Percentiles rank a stretch among this genome's conserved stretches.
Evolutionary conservation across 129 eudicot genomes (phyloP).

Genomic region (Flaveria brownii): DNA sequence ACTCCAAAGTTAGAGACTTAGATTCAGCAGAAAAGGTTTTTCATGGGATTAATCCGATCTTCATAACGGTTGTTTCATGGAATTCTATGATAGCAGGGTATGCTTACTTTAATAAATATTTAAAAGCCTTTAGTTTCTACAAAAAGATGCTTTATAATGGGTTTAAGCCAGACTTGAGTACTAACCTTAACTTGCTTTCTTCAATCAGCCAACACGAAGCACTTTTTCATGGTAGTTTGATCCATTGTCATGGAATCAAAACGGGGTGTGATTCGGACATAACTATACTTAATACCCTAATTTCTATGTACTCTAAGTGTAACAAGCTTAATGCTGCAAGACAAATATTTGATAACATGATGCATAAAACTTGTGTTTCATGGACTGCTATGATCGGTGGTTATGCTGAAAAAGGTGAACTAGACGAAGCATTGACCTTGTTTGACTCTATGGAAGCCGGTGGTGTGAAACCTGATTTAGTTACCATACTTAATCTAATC

Average conservation of each 20-base stretch:
- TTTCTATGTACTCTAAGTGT: constrained; percentile 82
- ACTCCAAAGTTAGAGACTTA: constrained; percentile 63
- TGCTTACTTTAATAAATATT: constrained; percentile 40
- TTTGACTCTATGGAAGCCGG: constrained; percentile 63
- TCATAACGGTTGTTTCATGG: constrained; percentile 67
- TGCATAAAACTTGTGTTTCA: constrained; percentile 56
- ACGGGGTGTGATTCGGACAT: constrained; percentile 55
- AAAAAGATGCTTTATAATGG: constrained; percentile 44
- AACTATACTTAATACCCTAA: constrained; percentile 55
- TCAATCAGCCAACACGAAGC: constrained; percentile 44
- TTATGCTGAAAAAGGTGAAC: constrained; percentile 68
- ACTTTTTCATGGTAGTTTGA: constrained; percentile 46
- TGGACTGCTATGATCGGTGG: constrained; percentile 87
- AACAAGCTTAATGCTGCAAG: constrained; percentile 54
- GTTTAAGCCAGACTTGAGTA: constrained; percentile 62
- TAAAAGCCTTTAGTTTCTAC: constrained; percentile 43
- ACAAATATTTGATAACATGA: constrained; percentile 52
- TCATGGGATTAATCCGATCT: constrained; percentile 37
- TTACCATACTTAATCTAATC: constrained; percentile 59
- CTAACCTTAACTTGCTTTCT: constrained; percentile 68
- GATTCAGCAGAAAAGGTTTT: constrained; percentile 61
- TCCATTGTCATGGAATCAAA: constrained; percentile 73
- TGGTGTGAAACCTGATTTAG: constrained; percentile 72
- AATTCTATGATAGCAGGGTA: constrained; percentile 67
- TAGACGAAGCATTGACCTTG: constrained; percentile 53